A percentile compares a stretch with the other conserved stretches of the same genome.
Evolutionary conservation across 2,329 filamentous ascomycete species (phyloP).

Genomic region (Exophiala bonariae): DNA sequence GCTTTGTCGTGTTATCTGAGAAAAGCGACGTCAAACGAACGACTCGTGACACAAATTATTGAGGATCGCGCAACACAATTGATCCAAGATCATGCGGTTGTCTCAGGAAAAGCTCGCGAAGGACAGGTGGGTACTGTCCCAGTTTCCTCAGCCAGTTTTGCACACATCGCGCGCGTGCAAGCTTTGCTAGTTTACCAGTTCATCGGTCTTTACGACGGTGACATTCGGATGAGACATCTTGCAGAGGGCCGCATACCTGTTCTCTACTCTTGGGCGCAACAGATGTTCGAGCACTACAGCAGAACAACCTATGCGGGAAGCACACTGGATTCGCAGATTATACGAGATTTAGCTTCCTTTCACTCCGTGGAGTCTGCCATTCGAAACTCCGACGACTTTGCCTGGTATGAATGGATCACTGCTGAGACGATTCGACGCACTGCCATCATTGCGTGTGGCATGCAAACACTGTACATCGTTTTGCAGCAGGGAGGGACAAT

Average conservation of each 20-base stretch:
- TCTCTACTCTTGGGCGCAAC: too few species aligned
- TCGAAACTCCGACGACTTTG: too few species aligned
- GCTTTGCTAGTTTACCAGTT: too few species aligned
- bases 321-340: too few species aligned
- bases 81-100: not conserved
- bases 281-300: too few species aligned
- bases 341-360: too few species aligned
- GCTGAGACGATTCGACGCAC: constrained; percentile 29
- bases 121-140: too few species aligned
- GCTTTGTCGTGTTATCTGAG: constrained; percentile 4
- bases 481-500: constrained; percentile 17
- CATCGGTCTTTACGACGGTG: constrained; percentile 6
- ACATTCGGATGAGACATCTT: constrained; percentile 9
- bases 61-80: constrained; percentile 1
- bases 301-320: too few species aligned
- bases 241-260: not conserved
- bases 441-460: constrained; percentile 18
- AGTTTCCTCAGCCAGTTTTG: too few species aligned
- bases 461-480: constrained; percentile 14
- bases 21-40: not conserved
- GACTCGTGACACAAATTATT: not conserved
- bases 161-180: too few species aligned
- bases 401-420: constrained; percentile 28
- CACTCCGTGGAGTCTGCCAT: too few species aligned
- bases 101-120: too few species aligned